Percentiles rank a stretch among this genome's conserved stretches.
Evolutionary conservation across 441 rosid species (phyloP).

Genomic region (Geranium incanum): DNA sequence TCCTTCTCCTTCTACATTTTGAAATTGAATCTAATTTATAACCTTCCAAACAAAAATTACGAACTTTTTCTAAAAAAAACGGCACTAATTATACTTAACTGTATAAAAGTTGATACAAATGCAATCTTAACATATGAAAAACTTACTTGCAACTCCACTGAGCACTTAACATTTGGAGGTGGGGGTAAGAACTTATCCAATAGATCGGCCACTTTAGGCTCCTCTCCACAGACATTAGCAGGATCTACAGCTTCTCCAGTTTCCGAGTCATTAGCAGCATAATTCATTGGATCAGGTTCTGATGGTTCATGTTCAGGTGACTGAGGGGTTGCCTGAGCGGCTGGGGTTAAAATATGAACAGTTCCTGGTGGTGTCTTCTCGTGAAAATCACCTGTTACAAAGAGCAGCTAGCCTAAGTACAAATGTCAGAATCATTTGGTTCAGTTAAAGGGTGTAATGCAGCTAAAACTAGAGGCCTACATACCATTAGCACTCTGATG

Average conservation of each 20-base stretch:
- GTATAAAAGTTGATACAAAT: not conserved
- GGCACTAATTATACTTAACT: not conserved
- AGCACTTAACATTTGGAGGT: slow-evolving; percentile 55
- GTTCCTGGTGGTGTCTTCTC: slow-evolving; percentile 32
- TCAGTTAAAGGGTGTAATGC: not conserved
- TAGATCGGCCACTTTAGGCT: slow-evolving; percentile 33
- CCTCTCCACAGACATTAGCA: slow-evolving; percentile 28
- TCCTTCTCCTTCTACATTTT: not conserved
- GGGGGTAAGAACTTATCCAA: slow-evolving; percentile 70
- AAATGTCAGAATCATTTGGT: not conserved
- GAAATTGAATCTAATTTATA: not conserved
- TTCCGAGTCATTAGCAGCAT: slow-evolving; percentile 33
- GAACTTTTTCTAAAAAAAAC: not conserved
- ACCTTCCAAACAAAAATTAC: not conserved
- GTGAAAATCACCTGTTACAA: slow-evolving; percentile 32
- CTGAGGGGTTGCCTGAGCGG: slow-evolving; percentile 39
- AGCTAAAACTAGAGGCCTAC: not conserved
- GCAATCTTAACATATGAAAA: slow-evolving; percentile 6
- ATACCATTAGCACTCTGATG: slow-evolving; percentile 30
- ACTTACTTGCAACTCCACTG: slow-evolving; percentile 78
- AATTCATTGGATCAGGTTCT: slow-evolving; percentile 32
- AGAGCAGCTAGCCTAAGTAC: not conserved
- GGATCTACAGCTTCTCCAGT: slow-evolving; percentile 33
- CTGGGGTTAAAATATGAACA: slow-evolving; percentile 36
- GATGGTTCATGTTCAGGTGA: slow-evolving; percentile 37